Percentiles rank a stretch among this genome's conserved stretches.
phyloP scores from a whole-genome alignment of 257 asterid genomes.

The Paulownia fortunei region DNA sequence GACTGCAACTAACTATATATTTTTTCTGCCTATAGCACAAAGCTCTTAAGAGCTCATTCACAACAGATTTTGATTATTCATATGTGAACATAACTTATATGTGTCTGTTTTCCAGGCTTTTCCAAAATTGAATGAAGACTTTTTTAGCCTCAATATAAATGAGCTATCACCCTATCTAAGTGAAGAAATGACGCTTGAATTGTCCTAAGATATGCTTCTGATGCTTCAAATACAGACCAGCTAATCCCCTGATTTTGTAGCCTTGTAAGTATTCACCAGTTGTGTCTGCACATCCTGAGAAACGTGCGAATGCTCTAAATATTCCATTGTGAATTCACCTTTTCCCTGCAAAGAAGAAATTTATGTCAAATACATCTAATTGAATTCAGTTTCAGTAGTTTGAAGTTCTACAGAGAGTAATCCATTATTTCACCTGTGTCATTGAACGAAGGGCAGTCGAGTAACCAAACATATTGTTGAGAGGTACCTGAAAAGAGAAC shows the following conservation, averaged over 20 bases:
- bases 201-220: neutral
- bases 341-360: constrained; percentile 65
- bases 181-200: constrained; percentile 6
- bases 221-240: constrained; percentile 19
- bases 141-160: constrained; percentile 22
- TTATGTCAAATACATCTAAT: neutral
- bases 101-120: constrained; percentile 27
- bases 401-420: neutral
- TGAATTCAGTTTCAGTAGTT: neutral
- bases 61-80: constrained; percentile 26
- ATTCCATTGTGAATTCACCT: constrained; percentile 99
- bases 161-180: constrained; percentile 21
- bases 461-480: constrained; percentile 97
- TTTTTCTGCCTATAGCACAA: constrained; percentile 17
- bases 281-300: constrained; percentile 87
- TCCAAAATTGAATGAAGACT: constrained; percentile 41
- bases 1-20: neutral
- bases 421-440: constrained; percentile 78
- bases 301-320: constrained; percentile 79
- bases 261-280: constrained; percentile 71
- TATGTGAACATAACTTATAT: neutral
- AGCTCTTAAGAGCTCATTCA: constrained; percentile 25
- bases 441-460: constrained; percentile 97
- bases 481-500: constrained; percentile 80
- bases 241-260: constrained; percentile 59